Conservation (phyloP, 2,329 filamentous ascomycete species). For the Pezizomycotina sp. region DNA sequence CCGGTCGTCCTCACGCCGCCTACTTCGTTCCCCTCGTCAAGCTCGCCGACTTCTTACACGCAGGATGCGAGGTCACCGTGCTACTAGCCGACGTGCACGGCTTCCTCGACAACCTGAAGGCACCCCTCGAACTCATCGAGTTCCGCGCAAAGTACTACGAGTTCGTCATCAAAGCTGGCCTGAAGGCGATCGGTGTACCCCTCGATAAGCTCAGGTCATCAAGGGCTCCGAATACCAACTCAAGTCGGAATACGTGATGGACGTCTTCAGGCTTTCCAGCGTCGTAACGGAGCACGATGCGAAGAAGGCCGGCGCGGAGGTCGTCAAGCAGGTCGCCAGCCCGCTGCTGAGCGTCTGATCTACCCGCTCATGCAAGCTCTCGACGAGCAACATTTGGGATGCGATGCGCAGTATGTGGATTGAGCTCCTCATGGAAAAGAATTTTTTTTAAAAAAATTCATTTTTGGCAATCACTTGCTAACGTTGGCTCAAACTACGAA, state of each 20-base stretch:
- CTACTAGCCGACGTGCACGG: conserved; percentile 52
- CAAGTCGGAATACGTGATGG: conserved; percentile 62
- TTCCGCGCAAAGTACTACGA: conserved; percentile 72
- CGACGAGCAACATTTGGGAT: conserved; percentile 75
- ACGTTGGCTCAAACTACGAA: neutral
- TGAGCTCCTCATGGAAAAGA: neutral
- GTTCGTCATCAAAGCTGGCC: conserved; percentile 53
- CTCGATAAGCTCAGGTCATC: conserved; percentile 63
- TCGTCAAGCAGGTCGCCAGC: conserved; percentile 81
- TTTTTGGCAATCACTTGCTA: neutral
- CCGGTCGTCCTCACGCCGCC: conserved; percentile 72
- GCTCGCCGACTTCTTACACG: conserved; percentile 70
- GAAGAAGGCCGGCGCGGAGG: conserved; percentile 78
- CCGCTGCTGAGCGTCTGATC: conserved; percentile 53
- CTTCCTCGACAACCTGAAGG: conserved; percentile 70
- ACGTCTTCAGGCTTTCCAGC: conserved; percentile 60
- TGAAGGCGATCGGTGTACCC: conserved; percentile 62
- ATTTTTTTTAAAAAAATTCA: neutral
- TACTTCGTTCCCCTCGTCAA: conserved; percentile 84
- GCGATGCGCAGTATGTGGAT: conserved; percentile 57
- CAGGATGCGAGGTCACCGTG: conserved; percentile 66
- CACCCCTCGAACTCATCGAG: conserved; percentile 73
- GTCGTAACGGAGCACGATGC: conserved; percentile 63
- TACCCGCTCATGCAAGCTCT: conserved; percentile 81
- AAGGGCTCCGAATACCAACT: conserved; percentile 72